A percentile compares a stretch with the other conserved stretches of the same genome.
These are phyloP conservation scores for Sporothrix brasiliensis DNA, from an alignment of 2,329 filamentous ascomycete genomes.

Conservation along the genomic window DNA sequence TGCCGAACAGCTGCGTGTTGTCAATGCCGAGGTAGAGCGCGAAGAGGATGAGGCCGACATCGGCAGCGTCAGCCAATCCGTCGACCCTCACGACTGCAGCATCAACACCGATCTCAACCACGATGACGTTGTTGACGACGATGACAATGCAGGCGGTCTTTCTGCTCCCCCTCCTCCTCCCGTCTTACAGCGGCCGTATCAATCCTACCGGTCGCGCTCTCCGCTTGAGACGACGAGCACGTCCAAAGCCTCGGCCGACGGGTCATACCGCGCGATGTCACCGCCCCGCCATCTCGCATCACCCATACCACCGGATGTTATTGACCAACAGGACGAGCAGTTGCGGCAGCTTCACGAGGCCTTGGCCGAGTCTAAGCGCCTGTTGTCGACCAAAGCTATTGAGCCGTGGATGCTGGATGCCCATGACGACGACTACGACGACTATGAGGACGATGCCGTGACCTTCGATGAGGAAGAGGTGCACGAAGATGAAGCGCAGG, in stretches of 20 bases:
- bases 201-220: slow-evolving; percentile 26
- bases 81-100: slow-evolving; percentile 27
- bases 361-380: slow-evolving; percentile 29
- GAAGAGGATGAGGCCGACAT: slow-evolving; percentile 37
- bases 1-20: slow-evolving; percentile 79
- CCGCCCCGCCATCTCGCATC: not conserved
- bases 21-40: slow-evolving; percentile 69
- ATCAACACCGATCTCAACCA: slow-evolving; percentile 8
- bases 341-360: slow-evolving; percentile 32
- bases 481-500: slow-evolving; percentile 26
- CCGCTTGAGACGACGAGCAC: not conserved
- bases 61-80: not conserved
- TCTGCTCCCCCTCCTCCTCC: slow-evolving; percentile 30
- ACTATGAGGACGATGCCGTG: slow-evolving; percentile 5
- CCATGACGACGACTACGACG: slow-evolving; percentile 24
- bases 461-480: slow-evolving; percentile 22
- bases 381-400: slow-evolving; percentile 29
- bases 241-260: not conserved
- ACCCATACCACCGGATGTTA: not conserved
- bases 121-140: not conserved
- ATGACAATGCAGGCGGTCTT: slow-evolving; percentile 1
- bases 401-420: slow-evolving; percentile 31
- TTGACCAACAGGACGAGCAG: slow-evolving; percentile 26
- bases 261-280: slow-evolving; percentile 2
- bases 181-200: slow-evolving; percentile 20